These are phyloP conservation scores for Botrytis tulipae DNA, from an alignment of 2,329 filamentous ascomycete genomes.

Conservation along the genomic window DNA sequence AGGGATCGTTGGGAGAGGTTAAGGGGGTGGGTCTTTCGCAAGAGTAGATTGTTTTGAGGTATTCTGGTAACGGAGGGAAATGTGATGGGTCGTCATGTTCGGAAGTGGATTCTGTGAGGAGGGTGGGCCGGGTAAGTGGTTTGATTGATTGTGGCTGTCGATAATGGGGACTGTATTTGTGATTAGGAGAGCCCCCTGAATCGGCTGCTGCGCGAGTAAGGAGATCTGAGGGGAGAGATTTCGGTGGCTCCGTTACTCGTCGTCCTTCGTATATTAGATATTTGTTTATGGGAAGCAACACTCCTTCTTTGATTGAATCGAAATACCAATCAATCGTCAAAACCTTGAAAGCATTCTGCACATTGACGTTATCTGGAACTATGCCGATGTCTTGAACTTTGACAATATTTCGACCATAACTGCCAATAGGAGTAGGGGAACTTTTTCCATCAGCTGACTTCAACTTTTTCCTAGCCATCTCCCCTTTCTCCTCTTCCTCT, in stretches of 20 bases:
- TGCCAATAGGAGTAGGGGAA: not conserved
- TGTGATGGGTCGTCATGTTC: conserved; percentile 63
- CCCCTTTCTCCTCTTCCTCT: conserved; percentile 26
- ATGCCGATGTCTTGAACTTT: not conserved
- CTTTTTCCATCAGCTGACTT: conserved; percentile 3
- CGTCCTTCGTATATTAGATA: conserved; percentile 56
- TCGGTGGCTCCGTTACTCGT: conserved; percentile 20
- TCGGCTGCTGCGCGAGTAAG: conserved; percentile 33
- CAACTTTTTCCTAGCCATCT: conserved; percentile 12
- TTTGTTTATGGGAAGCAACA: conserved; percentile 47
- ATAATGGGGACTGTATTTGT: conserved; percentile 23
- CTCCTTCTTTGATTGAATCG: conserved; percentile 48
- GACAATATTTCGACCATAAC: not conserved
- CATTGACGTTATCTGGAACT: not conserved
- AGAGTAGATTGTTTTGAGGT: conserved; percentile 64
- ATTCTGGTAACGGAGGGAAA: conserved; percentile 68
- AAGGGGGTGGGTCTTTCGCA: conserved; percentile 76
- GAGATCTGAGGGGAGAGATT: not conserved
- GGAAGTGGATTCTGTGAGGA: conserved; percentile 68
- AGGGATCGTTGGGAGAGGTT: conserved; percentile 68
- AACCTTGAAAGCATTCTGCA: conserved; percentile 46
- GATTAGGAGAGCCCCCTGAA: conserved; percentile 28
- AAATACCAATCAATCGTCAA: conserved; percentile 59
- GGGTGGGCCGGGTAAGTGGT: conserved; percentile 39
- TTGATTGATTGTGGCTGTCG: conserved; percentile 22